These are phyloP conservation scores for Venturiaceae sp. DNA, from an alignment of 2,329 filamentous ascomycete genomes.

Conservation along the genomic window DNA sequence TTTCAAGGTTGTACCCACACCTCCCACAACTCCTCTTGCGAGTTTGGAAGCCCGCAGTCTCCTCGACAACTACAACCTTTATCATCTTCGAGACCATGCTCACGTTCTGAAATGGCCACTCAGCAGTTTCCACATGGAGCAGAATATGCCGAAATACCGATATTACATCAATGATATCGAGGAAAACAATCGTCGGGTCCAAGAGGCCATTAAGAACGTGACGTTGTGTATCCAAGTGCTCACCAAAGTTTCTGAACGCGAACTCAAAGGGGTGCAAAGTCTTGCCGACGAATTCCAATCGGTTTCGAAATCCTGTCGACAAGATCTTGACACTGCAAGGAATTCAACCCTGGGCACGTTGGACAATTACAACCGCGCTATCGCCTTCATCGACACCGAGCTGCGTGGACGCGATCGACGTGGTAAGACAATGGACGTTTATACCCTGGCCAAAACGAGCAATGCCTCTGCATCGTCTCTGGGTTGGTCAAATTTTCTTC, in stretches of 20 bases:
- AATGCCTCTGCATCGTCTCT: not conserved
- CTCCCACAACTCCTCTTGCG: not conserved
- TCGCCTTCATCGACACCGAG: not conserved
- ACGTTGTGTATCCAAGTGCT: not conserved
- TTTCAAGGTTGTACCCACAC: too few relatives aligned
- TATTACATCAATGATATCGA: not conserved
- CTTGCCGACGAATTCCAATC: not conserved
- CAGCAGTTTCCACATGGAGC: not conserved
- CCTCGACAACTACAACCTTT: not conserved
- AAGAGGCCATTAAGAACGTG: not conserved
- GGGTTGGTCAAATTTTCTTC: not conserved
- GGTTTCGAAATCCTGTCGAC: not conserved
- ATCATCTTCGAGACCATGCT: not conserved
- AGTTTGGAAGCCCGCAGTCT: not conserved
- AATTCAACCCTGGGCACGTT: not conserved
- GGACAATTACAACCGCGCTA: not conserved
- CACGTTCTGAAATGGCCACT: not conserved
- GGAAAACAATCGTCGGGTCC: not conserved
- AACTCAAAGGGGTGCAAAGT: not conserved
- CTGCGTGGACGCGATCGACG: not conserved
- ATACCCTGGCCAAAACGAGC: not conserved
- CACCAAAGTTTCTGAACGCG: not conserved
- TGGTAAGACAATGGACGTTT: too few relatives aligned
- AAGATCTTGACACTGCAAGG: not conserved
- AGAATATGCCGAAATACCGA: not conserved